Base-by-base conservation (phyloP, 148 eudicot species). In the Euryodendron excelsum region DNA sequence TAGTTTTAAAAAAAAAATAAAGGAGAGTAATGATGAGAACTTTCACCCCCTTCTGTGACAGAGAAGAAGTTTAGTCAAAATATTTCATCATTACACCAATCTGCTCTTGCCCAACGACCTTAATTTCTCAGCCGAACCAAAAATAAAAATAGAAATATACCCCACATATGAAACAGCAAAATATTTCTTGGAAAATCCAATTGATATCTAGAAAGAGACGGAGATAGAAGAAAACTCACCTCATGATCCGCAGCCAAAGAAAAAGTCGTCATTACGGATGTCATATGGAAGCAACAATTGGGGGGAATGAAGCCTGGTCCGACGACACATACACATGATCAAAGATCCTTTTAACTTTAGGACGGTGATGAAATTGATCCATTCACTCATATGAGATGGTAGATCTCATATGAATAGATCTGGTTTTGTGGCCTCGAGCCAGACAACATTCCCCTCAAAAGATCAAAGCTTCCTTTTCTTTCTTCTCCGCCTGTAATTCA, bases 231-330 rank as follows among this genome's bases (percentile, higher is more conserved):
- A 33, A 70, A 41, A 28, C 14, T 17, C 52, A 48, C 33, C 18
- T 45, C 1, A 5, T 23, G 20, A 2, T 41, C 41, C 12, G 27
- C 21, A 50, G 61, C 61, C 23, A n/a, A 9, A n/a, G 47, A 47
- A 18, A n/a, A 45, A 27, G 15, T 34, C 47, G 34, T 0, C 20
- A 20, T 44, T 0, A 18, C 0, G 47, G 48, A 3, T 0, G 30
- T n/a, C 8, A 69, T 6, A 50, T 30, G 81, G 84, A 80, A 84
- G 83, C 85, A 74, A 70, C 34, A 79, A 83, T 81, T 85, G 88
- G 83, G 90, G 86, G 90, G 90, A 87, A 87, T 85, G 90, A 87
- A 87, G 90, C 90, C 90, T 87, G 90, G 90, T 87, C 90, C 90
- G 90, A 87, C 73, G 80, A 55, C 86, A 78, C 83, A 30, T 30